Evolutionary conservation across 1,284 basidiomycete genomes (phyloP), one percentile per base, ranked within the genome.

Genomic region (Ceratobasidium sp.): DNA sequence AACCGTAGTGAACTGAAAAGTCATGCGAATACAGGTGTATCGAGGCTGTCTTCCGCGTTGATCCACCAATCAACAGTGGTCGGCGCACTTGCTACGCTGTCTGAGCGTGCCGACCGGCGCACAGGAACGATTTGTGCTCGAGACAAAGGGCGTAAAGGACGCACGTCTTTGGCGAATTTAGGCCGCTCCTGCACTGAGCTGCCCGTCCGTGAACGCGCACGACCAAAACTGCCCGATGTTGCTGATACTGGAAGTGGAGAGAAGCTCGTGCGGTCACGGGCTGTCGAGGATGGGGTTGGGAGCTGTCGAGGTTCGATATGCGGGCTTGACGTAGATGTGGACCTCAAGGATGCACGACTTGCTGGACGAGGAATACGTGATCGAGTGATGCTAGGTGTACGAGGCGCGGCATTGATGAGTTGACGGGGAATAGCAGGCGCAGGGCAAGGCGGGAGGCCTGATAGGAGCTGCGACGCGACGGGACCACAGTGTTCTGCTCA

Each of bases 291-390:
- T 25, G 65, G 65, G n/a, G 65, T 68, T 22, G 25, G 31, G n/a
- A 56, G 65, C 42, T 68, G 65, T 17, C 25, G 53, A 27, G 53
- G 53, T 49, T 68, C 43, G 25, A 27, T 52, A 6, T 15, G 17
- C n/a, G 52, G 31, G 1, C 22, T 49, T 5, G 34, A 56, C 20
- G 27, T 29, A 29, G 25, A 45, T 38, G 53, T 27, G 5, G 12
- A 38, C n/a, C 34, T 50, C 10, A 40, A 47, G 20, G n/a, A 20
- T 40, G 65, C 53, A 12, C 65, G 65, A 31, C 65, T 68, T 20
- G 42, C 42, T n/a, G 65, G 65, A 13, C 65, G 65, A n/a, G 65
- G 53, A 38, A 68, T 56, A 40, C 38, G 38, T 40, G 38, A 40
- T 8, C 38, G 7, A 40, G 38, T 50, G 47, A 12, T 56, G n/a